Percentiles rank a stretch among this genome's conserved stretches.
Conservation (phyloP, 495 filamentous ascomycete genomes). For the Penicillium malachiteum region DNA sequence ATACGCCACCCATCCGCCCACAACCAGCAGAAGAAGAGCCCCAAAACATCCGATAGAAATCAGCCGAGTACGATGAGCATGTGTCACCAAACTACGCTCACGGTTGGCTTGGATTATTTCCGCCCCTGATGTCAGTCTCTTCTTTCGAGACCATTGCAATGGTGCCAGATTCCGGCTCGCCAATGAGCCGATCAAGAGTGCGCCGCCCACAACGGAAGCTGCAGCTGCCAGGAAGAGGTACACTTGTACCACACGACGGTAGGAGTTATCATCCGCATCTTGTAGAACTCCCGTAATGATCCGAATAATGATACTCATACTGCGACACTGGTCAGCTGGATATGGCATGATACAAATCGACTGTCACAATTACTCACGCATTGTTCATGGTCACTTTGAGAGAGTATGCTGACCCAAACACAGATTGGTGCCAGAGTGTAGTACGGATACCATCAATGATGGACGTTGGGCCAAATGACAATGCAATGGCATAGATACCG, state of each 20-base stretch:
- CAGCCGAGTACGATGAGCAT: constrained; percentile 18
- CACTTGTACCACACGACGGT: constrained; percentile 38
- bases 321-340: constrained; percentile 13
- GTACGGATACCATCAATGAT: constrained; percentile 48
- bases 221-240: constrained; percentile 38
- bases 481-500: constrained; percentile 43
- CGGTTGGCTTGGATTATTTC: constrained; percentile 29
- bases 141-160: constrained; percentile 44
- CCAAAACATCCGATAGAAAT: constrained; percentile 35
- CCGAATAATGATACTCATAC: constrained; percentile 45
- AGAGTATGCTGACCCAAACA: constrained; percentile 45
- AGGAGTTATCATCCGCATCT: constrained; percentile 41
- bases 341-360: background rate
- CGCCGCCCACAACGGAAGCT: constrained; percentile 28
- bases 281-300: constrained; percentile 45
- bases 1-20: constrained; percentile 44
- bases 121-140: constrained; percentile 30
- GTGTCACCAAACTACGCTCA: constrained; percentile 23
- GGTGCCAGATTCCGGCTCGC: constrained; percentile 26
- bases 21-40: constrained; percentile 25
- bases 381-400: constrained; percentile 49
- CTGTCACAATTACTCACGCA: constrained; percentile 24
- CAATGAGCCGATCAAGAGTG: constrained; percentile 27
- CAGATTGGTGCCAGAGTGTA: constrained; percentile 42
- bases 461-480: constrained; percentile 39